Base-by-base conservation (phyloP, 108 stramenopile genomes). In the Skeletonema marinoi region DNA sequence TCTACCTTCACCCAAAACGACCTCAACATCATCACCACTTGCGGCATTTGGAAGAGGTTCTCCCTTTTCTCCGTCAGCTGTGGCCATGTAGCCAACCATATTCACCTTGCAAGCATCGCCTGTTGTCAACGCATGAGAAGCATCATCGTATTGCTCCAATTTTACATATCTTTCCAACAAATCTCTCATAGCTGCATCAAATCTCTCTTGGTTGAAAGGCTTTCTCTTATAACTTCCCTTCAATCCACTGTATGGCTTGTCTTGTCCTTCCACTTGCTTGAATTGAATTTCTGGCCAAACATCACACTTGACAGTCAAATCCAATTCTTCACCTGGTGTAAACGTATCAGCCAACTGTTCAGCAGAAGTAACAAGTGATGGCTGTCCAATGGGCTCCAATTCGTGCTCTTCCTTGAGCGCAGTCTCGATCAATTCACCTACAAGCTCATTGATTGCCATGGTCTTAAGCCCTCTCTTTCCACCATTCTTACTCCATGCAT, bases 261-360 rank as follows among this genome's bases (percentile, higher is more conserved):
- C 88, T 60, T 84, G 30, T 8, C 85, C 84, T 21, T 87, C 80
- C 3, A 78, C 80, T 10, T 78, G 72, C 42, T 80, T 91, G 91
- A 91, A 96, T 35, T 84, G 38, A 64, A 96, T 90, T 30, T 93
- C 92, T 46, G 95, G 95, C 95, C 95, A 96, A 10, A 96, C 95
- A 70, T 96, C 95, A 68, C 92, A 93, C 32, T 83, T 80, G 30
- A 96, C 88, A 9, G 67, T 68, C 78, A 96, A 65, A 25, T 86
- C 81, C 30, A 92, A 72, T 3, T 82, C 81, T 65, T 93, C 78
- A 10, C 91, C 64, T 12, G 89, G 88, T 19, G 69, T 70, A 67
- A 86, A 89, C 6, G 38, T 38, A 56, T 87, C 74, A 12, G 87
- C 88, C 54, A 90, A 64, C 58, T 84, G 78, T 39, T 90, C 93